Base-by-base conservation (phyloP, 352 stramenopile species). In the Aphanomyces euteiches region DNA sequence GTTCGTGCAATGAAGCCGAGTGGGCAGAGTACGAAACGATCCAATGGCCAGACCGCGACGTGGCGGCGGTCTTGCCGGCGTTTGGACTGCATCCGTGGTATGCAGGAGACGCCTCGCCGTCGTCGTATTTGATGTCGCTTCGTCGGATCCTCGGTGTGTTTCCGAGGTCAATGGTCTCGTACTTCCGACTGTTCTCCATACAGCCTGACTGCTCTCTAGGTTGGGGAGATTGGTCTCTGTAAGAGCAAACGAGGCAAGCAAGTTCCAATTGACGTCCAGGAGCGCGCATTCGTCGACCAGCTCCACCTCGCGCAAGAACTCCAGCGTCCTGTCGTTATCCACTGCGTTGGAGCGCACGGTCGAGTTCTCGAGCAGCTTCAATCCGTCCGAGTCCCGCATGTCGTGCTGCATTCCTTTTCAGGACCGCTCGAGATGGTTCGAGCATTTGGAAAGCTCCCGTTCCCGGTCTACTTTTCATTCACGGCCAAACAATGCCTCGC, bases 21-120 rank as follows among this genome's bases (percentile, higher is more conserved):
- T 94, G 84, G 87, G 45, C 54, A 0, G 57, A 75, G 43, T 5
- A 28, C 15, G 21, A 12, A 6, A 21, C 47, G 0, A 34, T 83
- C 10, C 61, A 66, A 4, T 28, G 28, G 28, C 28, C 28, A 28
- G 28, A 28, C 28, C 28, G 28, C 28, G 28, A 28, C 28, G 28
- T 28, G 28, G 28, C 28, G 28, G 28, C 28, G 28, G 80, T 92
- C 47, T 60, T 89, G 38, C 77, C 82, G 21, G 73, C 74, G 15
- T 94, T 94, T 70, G 86, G 86, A 0, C 57, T 94, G 0, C 86
- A 94, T 77, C 86, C 86, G 10, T 94, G 86, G 86, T 94, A 82
- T 81, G 79, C 80, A 1, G 47, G 80, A 0, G 48, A 81, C 7
- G 57, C 43, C 7, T 68, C 53, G 0, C 61, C 54, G n/a, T 15